These are phyloP conservation scores for Blechomonas ayalai DNA, from an alignment of 208 protist species.

Conservation along the genomic window DNA sequence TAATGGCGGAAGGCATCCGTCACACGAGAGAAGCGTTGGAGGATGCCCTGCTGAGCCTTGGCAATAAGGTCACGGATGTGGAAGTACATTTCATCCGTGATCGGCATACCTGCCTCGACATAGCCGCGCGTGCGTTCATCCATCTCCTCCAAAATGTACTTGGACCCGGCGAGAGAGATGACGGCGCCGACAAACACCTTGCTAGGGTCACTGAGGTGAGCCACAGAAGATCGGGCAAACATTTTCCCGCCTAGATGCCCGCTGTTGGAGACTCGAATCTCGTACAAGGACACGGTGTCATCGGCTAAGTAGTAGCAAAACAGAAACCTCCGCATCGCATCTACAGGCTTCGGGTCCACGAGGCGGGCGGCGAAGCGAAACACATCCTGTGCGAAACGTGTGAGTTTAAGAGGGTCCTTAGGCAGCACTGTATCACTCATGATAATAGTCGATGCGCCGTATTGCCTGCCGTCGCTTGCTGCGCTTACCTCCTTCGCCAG, in stretches of 20 bases:
- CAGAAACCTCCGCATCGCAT: conserved; percentile 77
- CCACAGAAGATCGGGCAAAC: conserved; percentile 75
- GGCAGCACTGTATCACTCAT: conserved; percentile 37
- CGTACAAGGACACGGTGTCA: conserved; percentile 92
- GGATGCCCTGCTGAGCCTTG: conserved; percentile 44
- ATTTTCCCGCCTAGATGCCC: conserved; percentile 92
- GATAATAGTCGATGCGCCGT: conserved; percentile 65
- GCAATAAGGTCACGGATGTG: conserved; percentile 50
- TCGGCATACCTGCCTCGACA: conserved; percentile 63
- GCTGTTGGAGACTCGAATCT: conserved; percentile 86
- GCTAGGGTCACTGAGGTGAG: conserved; percentile 40
- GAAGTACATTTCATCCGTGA: conserved; percentile 74
- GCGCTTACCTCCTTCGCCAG: neutral
- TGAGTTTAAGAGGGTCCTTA: conserved; percentile 81
- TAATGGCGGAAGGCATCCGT: conserved; percentile 82
- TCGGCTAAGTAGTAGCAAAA: conserved; percentile 93
- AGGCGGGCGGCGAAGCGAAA: conserved; percentile 86
- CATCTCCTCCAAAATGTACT: conserved; percentile 67
- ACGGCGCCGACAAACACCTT: conserved; percentile 69
- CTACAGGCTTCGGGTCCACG: conserved; percentile 32
- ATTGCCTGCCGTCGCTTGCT: conserved; percentile 7
- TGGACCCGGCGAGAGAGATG: conserved; percentile 45
- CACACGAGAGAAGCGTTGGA: conserved; percentile 51
- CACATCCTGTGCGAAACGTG: conserved; percentile 78
- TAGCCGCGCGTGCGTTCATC: conserved; percentile 66